Percentiles rank a stretch among this genome's conserved stretches.
These are phyloP conservation scores for Backusella parvicylindrica DNA, from an alignment of 192 early-diverging fungal genomes.

Conservation along the genomic window DNA sequence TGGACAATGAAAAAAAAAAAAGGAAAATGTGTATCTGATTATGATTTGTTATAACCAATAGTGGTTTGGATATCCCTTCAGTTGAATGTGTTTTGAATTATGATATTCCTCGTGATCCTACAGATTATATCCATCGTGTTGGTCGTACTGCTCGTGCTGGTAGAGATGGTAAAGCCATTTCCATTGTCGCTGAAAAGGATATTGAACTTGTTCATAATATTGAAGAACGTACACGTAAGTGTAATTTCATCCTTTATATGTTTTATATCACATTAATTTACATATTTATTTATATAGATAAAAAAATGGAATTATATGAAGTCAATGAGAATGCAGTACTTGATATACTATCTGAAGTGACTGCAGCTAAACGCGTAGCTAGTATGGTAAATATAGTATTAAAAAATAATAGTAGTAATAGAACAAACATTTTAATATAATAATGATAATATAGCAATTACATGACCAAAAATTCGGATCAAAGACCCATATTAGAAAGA, in stretches of 20 bases:
- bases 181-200: slow-evolving; percentile 84
- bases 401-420: neutral
- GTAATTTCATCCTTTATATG: neutral
- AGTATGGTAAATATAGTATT: slow-evolving; percentile 58
- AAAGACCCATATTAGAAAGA: slow-evolving; percentile 55
- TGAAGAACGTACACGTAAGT: slow-evolving; percentile 75
- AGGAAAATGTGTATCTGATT: neutral
- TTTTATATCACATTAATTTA: neutral
- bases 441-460: slow-evolving; percentile 33
- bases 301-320: slow-evolving; percentile 73
- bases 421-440: neutral
- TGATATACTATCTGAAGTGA: slow-evolving; percentile 81
- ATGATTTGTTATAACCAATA: slow-evolving; percentile 9
- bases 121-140: slow-evolving; percentile 97
- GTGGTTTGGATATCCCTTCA: slow-evolving; percentile 96
- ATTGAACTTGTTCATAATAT: slow-evolving; percentile 88
- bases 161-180: slow-evolving; percentile 82
- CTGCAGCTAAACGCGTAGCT: slow-evolving; percentile 84
- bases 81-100: slow-evolving; percentile 94
- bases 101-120: slow-evolving; percentile 92
- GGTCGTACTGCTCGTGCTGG: slow-evolving; percentile 98
- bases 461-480: slow-evolving; percentile 50
- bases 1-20: neutral
- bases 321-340: slow-evolving; percentile 82
- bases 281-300: slow-evolving; percentile 57